These are phyloP conservation scores for Schizopora paradoxa DNA, from an alignment of 1,284 basidiomycete species.

Conservation along the genomic window DNA sequence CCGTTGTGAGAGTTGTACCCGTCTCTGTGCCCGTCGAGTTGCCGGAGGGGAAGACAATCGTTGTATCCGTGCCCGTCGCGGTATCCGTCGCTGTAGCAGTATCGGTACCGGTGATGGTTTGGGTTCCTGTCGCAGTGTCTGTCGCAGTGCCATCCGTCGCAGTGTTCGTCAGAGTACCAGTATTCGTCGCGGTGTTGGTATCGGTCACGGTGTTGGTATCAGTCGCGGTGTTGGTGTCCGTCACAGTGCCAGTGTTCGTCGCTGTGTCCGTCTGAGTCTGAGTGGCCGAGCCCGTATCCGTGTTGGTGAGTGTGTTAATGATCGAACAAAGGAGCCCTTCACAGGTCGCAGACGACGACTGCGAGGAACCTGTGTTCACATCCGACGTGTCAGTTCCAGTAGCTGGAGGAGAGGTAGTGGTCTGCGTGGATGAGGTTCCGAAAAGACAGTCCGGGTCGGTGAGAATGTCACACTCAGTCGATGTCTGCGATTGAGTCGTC, in stretches of 20 bases:
- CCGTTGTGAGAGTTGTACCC: constrained; percentile 5
- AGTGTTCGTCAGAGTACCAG: neutral
- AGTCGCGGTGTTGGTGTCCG: neutral
- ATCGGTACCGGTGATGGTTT: constrained; percentile 1
- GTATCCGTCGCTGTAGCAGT: neutral
- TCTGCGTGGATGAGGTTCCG: no score
- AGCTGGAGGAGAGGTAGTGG: no score
- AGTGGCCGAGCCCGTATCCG: neutral
- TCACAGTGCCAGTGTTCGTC: neutral
- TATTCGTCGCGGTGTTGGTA: neutral
- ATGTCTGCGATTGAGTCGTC: neutral
- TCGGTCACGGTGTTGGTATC: constrained; percentile 3
- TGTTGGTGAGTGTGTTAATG: constrained; percentile 3
- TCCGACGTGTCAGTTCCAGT: neutral
- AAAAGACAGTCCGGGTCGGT: no score
- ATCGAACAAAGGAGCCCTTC: constrained; percentile 11
- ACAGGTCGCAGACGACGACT: constrained; percentile 1
- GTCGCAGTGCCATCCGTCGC: neutral
- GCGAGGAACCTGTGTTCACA: neutral
- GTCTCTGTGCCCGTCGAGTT: constrained; percentile 12
- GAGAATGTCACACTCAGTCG: no score
- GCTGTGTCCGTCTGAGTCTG: constrained; percentile 1
- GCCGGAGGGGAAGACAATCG: constrained; percentile 11
- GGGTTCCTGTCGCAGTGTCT: neutral
- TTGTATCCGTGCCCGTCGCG: constrained; percentile 11